These are phyloP conservation scores for Fusarium nodosum DNA, from an alignment of 2,329 filamentous ascomycete genomes.

Conservation along the genomic window DNA sequence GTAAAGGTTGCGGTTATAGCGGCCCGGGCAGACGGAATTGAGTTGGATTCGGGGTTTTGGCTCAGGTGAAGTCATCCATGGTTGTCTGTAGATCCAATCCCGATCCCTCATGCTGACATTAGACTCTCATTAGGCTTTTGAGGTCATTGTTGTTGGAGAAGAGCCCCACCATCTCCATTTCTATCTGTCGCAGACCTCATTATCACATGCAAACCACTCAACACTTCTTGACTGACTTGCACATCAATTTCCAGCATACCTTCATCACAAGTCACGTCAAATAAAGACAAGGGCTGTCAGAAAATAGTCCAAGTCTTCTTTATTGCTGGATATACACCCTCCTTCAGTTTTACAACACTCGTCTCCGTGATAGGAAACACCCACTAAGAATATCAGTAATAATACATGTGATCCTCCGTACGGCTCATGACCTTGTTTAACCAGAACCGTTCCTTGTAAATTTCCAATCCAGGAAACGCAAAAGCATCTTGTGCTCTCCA, in stretches of 20 bases:
- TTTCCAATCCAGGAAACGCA: slow-evolving; percentile 5
- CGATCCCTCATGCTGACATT: slow-evolving; percentile 6
- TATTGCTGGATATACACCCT: slow-evolving; percentile 40
- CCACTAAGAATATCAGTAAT: slow-evolving; percentile 30
- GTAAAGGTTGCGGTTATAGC: slow-evolving; percentile 15
- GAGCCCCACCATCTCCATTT: slow-evolving; percentile 38
- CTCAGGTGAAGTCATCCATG: slow-evolving; percentile 19
- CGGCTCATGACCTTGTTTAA: slow-evolving; percentile 26
- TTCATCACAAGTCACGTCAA: slow-evolving; percentile 9
- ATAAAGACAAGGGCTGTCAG: neutral
- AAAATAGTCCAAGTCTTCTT: slow-evolving; percentile 27
- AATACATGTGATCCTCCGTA: slow-evolving; percentile 43
- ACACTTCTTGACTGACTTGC: neutral
- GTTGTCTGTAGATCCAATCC: slow-evolving; percentile 19
- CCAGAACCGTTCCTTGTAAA: neutral
- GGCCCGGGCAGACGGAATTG: slow-evolving; percentile 42
- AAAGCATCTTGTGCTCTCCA: neutral
- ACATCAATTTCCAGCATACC: neutral
- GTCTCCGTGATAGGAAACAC: slow-evolving; percentile 20
- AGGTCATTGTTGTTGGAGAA: slow-evolving; percentile 20
- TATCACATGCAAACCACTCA: slow-evolving; percentile 45
- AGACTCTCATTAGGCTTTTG: slow-evolving; percentile 4
- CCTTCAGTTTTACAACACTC: slow-evolving; percentile 28
- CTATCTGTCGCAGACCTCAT: slow-evolving; percentile 5
- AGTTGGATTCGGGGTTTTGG: slow-evolving; percentile 19